Base-by-base conservation (phyloP, 169 alveolate species). In the Plasmodium inui region DNA sequence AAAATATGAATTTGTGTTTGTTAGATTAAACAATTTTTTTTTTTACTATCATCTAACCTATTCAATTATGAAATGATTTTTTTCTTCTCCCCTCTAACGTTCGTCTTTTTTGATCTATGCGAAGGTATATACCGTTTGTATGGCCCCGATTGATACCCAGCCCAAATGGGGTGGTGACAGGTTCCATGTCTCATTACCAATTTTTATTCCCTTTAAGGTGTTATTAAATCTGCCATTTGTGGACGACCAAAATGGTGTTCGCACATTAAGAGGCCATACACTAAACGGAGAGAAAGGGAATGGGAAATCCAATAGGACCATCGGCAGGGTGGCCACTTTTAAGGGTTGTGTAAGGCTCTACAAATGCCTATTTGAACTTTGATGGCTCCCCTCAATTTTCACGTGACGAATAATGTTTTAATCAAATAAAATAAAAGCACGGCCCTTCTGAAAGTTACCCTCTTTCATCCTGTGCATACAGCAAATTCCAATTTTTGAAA, bases 1-100 rank as follows among this genome's bases (percentile, higher is more conserved):
- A 82, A 22, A 55, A 82, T 44, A 82, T 82, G 55, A 53, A 82
- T 82, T 55, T 82, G 76, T 67, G 89, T 82, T 53, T 53, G 78
- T 82, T 53, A 53, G 89, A 50, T 53, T 79, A 79, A 79, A 1
- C 55, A 14, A 79, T 76, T 79, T 79, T 26, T 79, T 79, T 79
- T 79, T 79, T n/a, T 74, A 17, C 22, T 10, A 34, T 44, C 55
- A 7, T 32, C 55, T 7, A 74, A 37, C 76, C 76, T 67, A 67
- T 67, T 67, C 34, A 67, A 67, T 67, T 67, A 67, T 67, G 37
- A 67, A 67, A 67, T 67, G 30, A 67, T 22, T 67, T 67, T 67
- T 19, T 26, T 26, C 76, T 22, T 61, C 37, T 19, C 76, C 37
- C n/a, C 37, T 67, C 37, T 9, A 8, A 22, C 76, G 6, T 28